Evolutionary conservation across 306 rosid genomes (phyloP).

Genomic region (Hippophae gyantsensis): DNA sequence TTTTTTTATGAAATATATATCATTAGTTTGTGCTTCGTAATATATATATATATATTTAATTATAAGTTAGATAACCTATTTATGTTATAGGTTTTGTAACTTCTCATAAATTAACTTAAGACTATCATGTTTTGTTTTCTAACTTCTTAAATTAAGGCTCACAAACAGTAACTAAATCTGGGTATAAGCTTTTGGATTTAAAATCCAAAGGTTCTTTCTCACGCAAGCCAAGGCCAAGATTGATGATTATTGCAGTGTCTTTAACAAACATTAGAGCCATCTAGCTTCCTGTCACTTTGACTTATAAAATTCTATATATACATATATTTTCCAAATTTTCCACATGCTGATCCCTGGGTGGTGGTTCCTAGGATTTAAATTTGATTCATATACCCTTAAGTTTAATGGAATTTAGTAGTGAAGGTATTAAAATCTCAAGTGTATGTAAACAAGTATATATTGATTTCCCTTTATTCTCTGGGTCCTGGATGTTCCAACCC

Average conservation of each 20-base stretch:
- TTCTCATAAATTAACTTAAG: too few species aligned
- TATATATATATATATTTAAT: too few species aligned
- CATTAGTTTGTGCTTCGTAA: too few species aligned
- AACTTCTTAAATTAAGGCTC: neutral
- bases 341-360: constrained; percentile 16
- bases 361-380: constrained; percentile 14
- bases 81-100: too few species aligned
- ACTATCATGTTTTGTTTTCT: neutral
- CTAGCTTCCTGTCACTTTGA: constrained; percentile 15
- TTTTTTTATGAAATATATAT: too few species aligned
- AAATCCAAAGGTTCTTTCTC: constrained; percentile 31
- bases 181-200: constrained; percentile 16
- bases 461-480: constrained; percentile 47
- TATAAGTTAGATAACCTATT: too few species aligned
- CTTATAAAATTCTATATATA: constrained; percentile 1
- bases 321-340: constrained; percentile 6
- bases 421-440: constrained; percentile 14
- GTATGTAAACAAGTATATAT: constrained; percentile 16
- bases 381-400: constrained; percentile 10
- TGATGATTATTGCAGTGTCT: constrained; percentile 38
- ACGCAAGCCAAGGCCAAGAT: constrained; percentile 3
- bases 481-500: constrained; percentile 72
- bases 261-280: constrained; percentile 40
- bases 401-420: constrained; percentile 25
- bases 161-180: constrained; percentile 20